phyloP scores from a whole-genome alignment of 2,329 filamentous ascomycete genomes.

The Paraphoma chrysanthemicola region DNA sequence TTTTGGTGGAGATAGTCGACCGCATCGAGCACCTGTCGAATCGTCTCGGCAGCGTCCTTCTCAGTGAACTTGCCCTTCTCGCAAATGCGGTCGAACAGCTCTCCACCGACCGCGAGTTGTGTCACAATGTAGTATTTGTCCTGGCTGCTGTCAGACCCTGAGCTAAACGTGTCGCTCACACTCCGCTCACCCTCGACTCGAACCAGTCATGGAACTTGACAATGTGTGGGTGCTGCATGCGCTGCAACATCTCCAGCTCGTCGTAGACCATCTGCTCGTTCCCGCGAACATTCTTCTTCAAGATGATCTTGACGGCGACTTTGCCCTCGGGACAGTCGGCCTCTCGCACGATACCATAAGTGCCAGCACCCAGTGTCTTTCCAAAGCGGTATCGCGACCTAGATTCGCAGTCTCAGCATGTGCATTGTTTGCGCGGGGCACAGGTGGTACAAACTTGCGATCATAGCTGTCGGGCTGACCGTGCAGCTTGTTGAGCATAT shows the following conservation, averaged over 20 bases:
- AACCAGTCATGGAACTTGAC: slow-evolving; percentile 99
- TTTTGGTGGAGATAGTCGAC: slow-evolving; percentile 94
- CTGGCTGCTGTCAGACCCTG: slow-evolving; percentile 55
- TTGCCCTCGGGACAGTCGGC: slow-evolving; percentile 84
- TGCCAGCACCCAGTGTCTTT: slow-evolving; percentile 91
- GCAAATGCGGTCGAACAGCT: slow-evolving; percentile 97
- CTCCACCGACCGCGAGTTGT: slow-evolving; percentile 91
- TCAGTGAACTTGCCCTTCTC: slow-evolving; percentile 98
- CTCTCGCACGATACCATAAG: slow-evolving; percentile 97
- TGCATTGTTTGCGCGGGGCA: slow-evolving; percentile 21
- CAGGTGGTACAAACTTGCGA: slow-evolving; percentile 75
- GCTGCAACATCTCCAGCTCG: slow-evolving; percentile 91
- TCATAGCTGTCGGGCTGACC: slow-evolving; percentile 98
- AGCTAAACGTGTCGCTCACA: not conserved
- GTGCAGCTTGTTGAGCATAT: slow-evolving; percentile 94
- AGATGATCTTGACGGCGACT: slow-evolving; percentile 97
- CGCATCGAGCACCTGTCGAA: slow-evolving; percentile 89
- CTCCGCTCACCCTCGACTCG: slow-evolving; percentile 80
- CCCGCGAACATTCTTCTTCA: slow-evolving; percentile 98
- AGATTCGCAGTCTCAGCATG: slow-evolving; percentile 41
- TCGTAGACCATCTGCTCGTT: slow-evolving; percentile 99
- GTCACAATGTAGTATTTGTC: slow-evolving; percentile 99
- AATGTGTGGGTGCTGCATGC: slow-evolving; percentile 91
- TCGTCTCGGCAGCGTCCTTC: slow-evolving; percentile 95
- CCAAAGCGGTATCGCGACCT: slow-evolving; percentile 92